Base-by-base conservation (phyloP, 2,329 filamentous ascomycete genomes). In the Pseudogymnoascus sp. region DNA sequence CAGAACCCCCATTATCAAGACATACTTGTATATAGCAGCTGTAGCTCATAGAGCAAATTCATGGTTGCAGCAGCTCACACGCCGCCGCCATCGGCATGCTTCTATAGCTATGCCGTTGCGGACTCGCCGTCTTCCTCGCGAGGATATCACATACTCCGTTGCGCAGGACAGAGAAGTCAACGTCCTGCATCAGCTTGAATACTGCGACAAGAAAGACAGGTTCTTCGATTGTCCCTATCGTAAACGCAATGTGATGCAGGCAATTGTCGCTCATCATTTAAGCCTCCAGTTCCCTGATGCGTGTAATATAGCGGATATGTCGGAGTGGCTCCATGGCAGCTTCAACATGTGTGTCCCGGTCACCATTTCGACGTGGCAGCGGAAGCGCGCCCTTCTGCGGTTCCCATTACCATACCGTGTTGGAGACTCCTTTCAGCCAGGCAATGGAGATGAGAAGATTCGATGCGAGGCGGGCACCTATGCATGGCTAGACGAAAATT, bases 361-460 rank as follows among this genome's bases (percentile, higher is more conserved):
- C n/a, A n/a, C n/a, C n/a, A n/a, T n/a, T n/a, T n/a, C n/a, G n/a
- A n/a, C n/a, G n/a, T n/a, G n/a, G n/a, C n/a, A n/a, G n/a, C n/a
- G n/a, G n/a, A n/a, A n/a, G n/a, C n/a, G n/a, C n/a, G n/a, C n/a
- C n/a, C n/a, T n/a, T n/a, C n/a, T n/a, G n/a, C n/a, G n/a, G n/a
- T n/a, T n/a, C n/a, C n/a, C n/a, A n/a, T n/a, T n/a, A n/a, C n/a
- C n/a, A n/a, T n/a, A n/a, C 8, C 74, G 74, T 61, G 67, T 77
- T 4, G 77, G 76, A 9, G 78, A 79, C 62, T 63, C 62, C 13
- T 64, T 57, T 21, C 64, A 71, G 63, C 76, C 76, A 11, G 78
- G 77, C 11, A 78, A 74, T 44, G 71, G 74, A 13, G 74, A 80
- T 35, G 77, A 80, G 69, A 80, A 80, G 70, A 17, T 79, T 2